Base-by-base conservation (phyloP, 1,284 basidiomycete genomes). In the Porphyrellus sp. region DNA sequence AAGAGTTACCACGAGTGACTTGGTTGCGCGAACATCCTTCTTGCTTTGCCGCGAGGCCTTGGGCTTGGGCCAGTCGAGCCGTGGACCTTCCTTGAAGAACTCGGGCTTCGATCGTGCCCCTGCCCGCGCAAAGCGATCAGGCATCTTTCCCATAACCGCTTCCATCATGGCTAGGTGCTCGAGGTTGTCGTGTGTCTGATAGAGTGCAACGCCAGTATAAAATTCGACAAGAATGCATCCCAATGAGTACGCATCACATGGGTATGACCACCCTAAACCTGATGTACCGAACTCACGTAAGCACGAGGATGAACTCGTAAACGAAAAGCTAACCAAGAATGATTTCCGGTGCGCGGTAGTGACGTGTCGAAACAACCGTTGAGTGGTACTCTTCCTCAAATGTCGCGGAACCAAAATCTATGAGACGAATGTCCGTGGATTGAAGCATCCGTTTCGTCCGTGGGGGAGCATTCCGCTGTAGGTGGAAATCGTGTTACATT, bases 161-260 rank as follows among this genome's bases (percentile, higher is more conserved):
- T 99, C 95, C 97, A 99, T 99, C 97, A 99, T 99, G 39, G 97
- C 97, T 8, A 99, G 83, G 70, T 99, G 97, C 69, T 99, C 97
- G 12, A 99, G 81, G 69, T 99, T 99, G 74, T 99, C 96, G 68
- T 98, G 96, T 0, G 97, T 99, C 72, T 99, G 97, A 76, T 98
- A 99, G 28, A 99, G 79, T 5, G 97, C 97, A 41, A 96, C 86
- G 31, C 97, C 97, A 3, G 97, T 99, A 74, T 87, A 97, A 70
- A 99, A 98, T 72, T 99, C 97, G 56, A 99, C 93, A 15, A 99
- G 83, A 62, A 99, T 99, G 74, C 97, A 99, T 8, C 97, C 97
- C 49, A 99, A 82, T 12, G 97, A 99, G 77, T 98, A 99, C 25
- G 91, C 93, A 73, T 99, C 97, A 73, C 97, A 99, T 0, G 97